A percentile compares a stretch with the other conserved stretches of the same genome.
These are phyloP conservation scores for Musa acuminata DNA, from an alignment of 176 grass and related monocot genomes.

Conservation along the genomic window DNA sequence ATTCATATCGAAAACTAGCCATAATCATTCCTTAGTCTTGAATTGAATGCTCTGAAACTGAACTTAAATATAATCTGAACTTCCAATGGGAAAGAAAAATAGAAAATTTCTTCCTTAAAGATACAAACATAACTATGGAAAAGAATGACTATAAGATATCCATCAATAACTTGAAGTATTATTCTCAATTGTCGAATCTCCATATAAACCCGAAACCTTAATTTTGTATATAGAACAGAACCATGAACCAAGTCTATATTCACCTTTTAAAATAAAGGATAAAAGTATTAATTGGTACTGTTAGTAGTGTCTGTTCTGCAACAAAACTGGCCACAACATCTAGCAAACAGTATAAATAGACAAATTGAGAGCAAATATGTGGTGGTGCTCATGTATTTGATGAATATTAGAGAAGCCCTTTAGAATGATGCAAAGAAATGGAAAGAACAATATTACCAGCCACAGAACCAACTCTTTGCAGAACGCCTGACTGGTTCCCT, in stretches of 20 bases:
- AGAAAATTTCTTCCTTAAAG: too few species aligned
- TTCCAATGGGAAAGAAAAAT: too few species aligned
- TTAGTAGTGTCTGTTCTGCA: not conserved
- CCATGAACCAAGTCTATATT: not conserved
- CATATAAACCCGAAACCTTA: too few species aligned
- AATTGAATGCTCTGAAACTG: too few species aligned
- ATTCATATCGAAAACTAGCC: too few species aligned
- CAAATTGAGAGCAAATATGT: not conserved
- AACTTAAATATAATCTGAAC: too few species aligned
- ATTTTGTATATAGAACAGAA: not conserved
- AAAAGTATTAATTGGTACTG: not conserved
- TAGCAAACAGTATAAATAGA: not conserved
- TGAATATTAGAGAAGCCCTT: not conserved
- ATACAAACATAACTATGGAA: too few species aligned
- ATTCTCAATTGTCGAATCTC: too few species aligned
- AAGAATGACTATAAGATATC: too few species aligned
- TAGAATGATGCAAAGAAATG: not conserved
- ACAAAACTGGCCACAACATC: not conserved
- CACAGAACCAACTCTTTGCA: conserved; percentile 84
- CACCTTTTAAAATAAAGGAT: not conserved
- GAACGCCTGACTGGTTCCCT: conserved; percentile 62
- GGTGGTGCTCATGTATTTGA: too few species aligned
- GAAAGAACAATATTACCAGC: conserved; percentile 56
- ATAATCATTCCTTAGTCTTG: too few species aligned
- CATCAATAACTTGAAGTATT: too few species aligned